Evolutionary conservation across 1,284 basidiomycete genomes (phyloP).

Genomic region (Thecaphora thlaspeos): DNA sequence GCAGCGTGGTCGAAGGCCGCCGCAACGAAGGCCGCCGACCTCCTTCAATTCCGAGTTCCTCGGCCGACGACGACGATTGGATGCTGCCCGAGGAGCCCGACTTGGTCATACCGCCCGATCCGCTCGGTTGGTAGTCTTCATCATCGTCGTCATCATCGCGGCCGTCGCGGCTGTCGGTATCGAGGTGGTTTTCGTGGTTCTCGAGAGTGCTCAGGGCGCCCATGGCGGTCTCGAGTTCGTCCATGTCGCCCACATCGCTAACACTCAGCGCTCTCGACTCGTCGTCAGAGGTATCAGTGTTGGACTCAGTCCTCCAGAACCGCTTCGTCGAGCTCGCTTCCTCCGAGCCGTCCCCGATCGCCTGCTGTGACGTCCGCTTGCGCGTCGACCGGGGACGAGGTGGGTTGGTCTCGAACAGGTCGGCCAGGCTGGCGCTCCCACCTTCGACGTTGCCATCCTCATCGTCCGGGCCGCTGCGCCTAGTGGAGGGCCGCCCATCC

Average conservation of each 20-base stretch:
- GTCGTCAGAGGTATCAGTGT: conserved; percentile 29
- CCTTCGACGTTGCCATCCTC: conserved; percentile 5
- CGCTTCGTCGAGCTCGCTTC: not conserved
- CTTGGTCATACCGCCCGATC: conserved; percentile 3
- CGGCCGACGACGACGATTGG: not conserved
- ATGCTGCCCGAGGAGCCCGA: not conserved
- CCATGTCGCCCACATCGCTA: conserved; percentile 28
- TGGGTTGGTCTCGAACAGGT: conserved; percentile 17
- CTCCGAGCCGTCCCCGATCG: not conserved
- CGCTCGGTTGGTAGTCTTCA: conserved; percentile 11
- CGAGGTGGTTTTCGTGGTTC: conserved; percentile 14
- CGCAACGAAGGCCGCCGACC: not conserved
- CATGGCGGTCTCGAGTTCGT: conserved; percentile 27
- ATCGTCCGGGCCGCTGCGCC: not conserved
- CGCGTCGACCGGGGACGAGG: not conserved
- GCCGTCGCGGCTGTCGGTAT: conserved; percentile 12
- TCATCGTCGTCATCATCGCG: conserved; percentile 17
- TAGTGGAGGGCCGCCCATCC: not conserved
- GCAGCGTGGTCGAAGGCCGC: not conserved
- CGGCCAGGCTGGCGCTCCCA: conserved; percentile 13
- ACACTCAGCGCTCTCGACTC: conserved; percentile 34
- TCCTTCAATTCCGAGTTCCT: not conserved
- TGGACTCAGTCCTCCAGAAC: conserved; percentile 9
- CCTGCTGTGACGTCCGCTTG: not conserved
- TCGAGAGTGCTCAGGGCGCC: conserved; percentile 19